Conservation (phyloP, 495 filamentous ascomycete genomes). For the Tuber borchii region DNA sequence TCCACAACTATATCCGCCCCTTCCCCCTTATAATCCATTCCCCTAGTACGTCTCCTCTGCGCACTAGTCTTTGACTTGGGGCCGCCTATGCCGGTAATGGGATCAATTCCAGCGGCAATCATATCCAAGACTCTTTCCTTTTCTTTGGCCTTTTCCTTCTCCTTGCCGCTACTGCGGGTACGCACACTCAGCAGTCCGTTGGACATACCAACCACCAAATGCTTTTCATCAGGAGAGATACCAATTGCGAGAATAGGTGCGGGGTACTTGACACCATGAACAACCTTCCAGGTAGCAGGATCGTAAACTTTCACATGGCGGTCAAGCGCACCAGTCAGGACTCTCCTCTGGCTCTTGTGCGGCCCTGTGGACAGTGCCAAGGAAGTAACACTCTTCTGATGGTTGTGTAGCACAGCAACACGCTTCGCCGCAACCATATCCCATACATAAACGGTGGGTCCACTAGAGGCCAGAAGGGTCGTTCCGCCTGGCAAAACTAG, state of each 20-base stretch:
- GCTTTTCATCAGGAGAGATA: slow-evolving; percentile 72
- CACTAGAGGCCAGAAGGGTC: slow-evolving; percentile 74
- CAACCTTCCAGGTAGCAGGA: slow-evolving; percentile 83
- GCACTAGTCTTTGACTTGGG: slow-evolving; percentile 62
- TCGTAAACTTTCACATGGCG: slow-evolving; percentile 97
- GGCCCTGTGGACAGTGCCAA: slow-evolving; percentile 64
- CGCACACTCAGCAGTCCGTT: slow-evolving; percentile 81
- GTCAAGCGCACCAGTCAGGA: slow-evolving; percentile 82
- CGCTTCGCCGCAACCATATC: slow-evolving; percentile 89
- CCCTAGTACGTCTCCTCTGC: slow-evolving; percentile 62
- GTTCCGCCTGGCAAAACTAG: slow-evolving; percentile 80
- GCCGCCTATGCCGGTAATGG: slow-evolving; percentile 59
- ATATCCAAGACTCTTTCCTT: slow-evolving; percentile 77
- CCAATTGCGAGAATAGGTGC: slow-evolving; percentile 76
- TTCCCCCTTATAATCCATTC: slow-evolving; percentile 78
- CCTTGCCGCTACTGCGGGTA: slow-evolving; percentile 75
- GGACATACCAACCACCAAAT: slow-evolving; percentile 89
- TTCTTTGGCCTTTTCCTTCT: slow-evolving; percentile 62
- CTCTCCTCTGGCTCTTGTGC: slow-evolving; percentile 55
- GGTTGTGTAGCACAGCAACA: slow-evolving; percentile 75
- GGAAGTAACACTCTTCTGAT: slow-evolving; percentile 94
- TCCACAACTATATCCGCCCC: slow-evolving; percentile 81
- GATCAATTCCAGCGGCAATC: slow-evolving; percentile 71
- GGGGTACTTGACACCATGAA: slow-evolving; percentile 84
- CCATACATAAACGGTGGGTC: slow-evolving; percentile 84